Evolutionary conservation across 768 basidiomycete genomes (phyloP).

Genomic region (Pleurotus sapidus): DNA sequence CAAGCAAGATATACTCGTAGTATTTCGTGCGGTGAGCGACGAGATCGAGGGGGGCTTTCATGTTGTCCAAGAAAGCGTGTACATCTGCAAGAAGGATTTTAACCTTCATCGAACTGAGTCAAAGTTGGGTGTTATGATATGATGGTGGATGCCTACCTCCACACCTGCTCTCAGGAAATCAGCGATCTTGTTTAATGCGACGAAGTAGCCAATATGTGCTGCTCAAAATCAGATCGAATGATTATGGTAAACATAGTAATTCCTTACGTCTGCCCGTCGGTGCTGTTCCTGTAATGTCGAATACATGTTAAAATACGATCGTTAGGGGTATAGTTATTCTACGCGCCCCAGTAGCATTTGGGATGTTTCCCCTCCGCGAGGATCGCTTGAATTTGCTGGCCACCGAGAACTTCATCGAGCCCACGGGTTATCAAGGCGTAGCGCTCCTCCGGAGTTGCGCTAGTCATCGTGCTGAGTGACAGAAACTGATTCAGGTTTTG

Average conservation of each 20-base stretch:
- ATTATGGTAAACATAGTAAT: constrained; percentile 1
- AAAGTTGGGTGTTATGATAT: constrained; percentile 13
- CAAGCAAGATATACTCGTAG: constrained; percentile 78
- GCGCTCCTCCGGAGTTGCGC: constrained; percentile 40
- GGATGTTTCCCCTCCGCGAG: constrained; percentile 72
- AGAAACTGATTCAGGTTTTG: not conserved
- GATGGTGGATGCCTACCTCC: constrained; percentile 44
- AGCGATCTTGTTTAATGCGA: constrained; percentile 90
- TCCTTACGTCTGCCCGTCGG: constrained; percentile 90
- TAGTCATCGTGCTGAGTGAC: constrained; percentile 23
- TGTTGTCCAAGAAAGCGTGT: constrained; percentile 96
- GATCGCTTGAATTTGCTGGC: constrained; percentile 77
- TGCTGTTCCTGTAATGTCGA: constrained; percentile 65
- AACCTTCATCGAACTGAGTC: constrained; percentile 42
- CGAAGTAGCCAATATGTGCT: constrained; percentile 99
- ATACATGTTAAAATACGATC: constrained; percentile 7
- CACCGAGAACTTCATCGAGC: constrained; percentile 86
- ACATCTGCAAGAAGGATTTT: constrained; percentile 86
- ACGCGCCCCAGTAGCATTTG: constrained; percentile 91
- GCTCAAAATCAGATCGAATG: constrained; percentile 10
- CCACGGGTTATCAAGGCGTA: constrained; percentile 84
- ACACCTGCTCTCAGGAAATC: constrained; percentile 95
- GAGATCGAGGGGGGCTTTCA: constrained; percentile 93
- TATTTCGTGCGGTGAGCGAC: constrained; percentile 86
- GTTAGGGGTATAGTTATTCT: constrained; percentile 9